Evolutionary conservation across 2,329 filamentous ascomycete species (phyloP), one percentile per base, ranked within the genome.

Genomic region (Apiospora kogelbergensis): DNA sequence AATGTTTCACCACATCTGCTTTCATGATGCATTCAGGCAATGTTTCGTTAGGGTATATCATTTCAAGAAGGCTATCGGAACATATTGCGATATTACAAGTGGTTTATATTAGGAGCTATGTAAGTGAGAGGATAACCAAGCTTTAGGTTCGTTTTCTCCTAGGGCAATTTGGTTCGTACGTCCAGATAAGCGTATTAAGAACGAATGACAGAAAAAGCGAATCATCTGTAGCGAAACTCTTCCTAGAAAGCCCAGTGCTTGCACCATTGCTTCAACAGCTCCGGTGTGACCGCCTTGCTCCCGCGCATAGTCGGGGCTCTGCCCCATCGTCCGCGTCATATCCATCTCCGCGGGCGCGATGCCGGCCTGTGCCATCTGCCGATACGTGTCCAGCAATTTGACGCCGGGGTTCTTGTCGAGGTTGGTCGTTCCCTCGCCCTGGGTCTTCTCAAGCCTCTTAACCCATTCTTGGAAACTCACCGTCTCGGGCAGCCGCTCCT

Each of bases 231-330:
- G 1, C 15, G 1, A 33, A 3, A n/a, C 2, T 3, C 9, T 2
- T 9, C n/a, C n/a, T 37, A 78, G 69, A 78, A 81, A 0, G 71
- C 75, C 84, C 84, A 86, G 71, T 86, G 84, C 67, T 75, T 72
- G 68, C 83, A 85, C 83, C 84, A 88, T 53, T 82, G 81, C 66
- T 72, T 76, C 81, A 87, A 81, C 76, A 87, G 67, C 42, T 80
- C 78, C 2, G 77, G 75, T 10, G 81, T 84, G 22, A 88, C 76
- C 0, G 82, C 77, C 26, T 76, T 76, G 68, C 84, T 77, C 6
- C 73, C 71, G 22, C 76, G 77, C 80, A 85, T 81, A 1, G 84
- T 83, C 66, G 75, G 75, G 73, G 70, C 85, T 86, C 11, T 77
- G 76, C 57, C 73, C 72, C 48, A 76, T 76, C 1, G 84, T 84